Evolutionary conservation across 768 basidiomycete species (phyloP).

Genomic region (Crucibulum laeve): DNA sequence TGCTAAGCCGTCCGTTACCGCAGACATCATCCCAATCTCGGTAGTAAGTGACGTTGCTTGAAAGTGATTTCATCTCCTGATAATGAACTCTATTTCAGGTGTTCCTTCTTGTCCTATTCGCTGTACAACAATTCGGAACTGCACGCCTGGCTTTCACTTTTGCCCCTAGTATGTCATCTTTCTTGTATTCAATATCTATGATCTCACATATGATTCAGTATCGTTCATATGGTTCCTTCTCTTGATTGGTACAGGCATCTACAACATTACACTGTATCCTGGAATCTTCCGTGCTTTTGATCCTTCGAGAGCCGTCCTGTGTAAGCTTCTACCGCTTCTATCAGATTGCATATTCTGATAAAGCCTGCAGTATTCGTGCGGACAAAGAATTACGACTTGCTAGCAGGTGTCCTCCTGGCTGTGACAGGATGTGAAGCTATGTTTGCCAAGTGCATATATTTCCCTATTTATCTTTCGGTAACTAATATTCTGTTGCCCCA

Average conservation of each 20-base stretch:
- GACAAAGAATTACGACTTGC: constrained; percentile 53
- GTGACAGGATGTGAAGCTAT: constrained; percentile 70
- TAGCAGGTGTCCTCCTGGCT: constrained; percentile 60
- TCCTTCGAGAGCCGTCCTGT: constrained; percentile 59
- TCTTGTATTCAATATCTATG: background rate
- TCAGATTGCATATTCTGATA: background rate
- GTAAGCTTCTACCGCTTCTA: constrained; percentile 26
- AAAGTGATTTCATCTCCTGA: background rate
- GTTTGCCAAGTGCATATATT: constrained; percentile 53
- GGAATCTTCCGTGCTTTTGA: constrained; percentile 65
- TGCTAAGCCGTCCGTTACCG: constrained; percentile 42
- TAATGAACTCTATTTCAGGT: constrained; percentile 23
- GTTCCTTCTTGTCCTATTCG: constrained; percentile 53
- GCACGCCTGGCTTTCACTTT: constrained; percentile 44
- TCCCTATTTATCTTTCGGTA: background rate
- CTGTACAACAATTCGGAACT: constrained; percentile 59
- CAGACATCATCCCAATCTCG: constrained; percentile 52
- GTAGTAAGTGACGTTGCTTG: constrained; percentile 32
- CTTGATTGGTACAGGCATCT: constrained; percentile 47
- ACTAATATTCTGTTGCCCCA: background rate
- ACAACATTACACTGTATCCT: constrained; percentile 50
- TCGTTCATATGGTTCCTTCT: constrained; percentile 55
- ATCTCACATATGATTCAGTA: constrained; percentile 23
- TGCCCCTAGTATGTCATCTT: constrained; percentile 39
- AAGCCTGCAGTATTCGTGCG: constrained; percentile 52